Evolutionary conservation across 805 yeast genomes (phyloP).

Genomic region (Cyberlindnera mycetangii): DNA sequence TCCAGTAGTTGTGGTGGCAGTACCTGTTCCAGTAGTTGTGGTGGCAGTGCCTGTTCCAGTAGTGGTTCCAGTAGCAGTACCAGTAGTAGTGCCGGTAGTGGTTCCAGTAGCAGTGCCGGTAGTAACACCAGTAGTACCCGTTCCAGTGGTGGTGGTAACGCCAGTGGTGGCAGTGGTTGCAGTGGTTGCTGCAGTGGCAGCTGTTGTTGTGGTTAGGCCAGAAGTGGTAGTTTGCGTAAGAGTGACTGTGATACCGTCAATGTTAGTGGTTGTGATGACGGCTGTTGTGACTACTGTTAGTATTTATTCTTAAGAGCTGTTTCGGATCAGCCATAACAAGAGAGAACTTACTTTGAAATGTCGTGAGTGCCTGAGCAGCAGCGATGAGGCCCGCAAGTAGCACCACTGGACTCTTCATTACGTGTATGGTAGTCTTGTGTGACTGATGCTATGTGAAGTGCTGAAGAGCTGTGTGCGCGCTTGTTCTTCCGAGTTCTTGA

Average conservation of each 20-base stretch:
- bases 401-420: slow-evolving; percentile 12
- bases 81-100: slow-evolving; percentile 1
- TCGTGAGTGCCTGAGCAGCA: slow-evolving; percentile 11
- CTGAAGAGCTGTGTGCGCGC: background rate
- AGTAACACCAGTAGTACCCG: slow-evolving; percentile 6
- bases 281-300: slow-evolving; percentile 15
- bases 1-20: slow-evolving; percentile 12
- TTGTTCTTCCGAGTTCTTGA: no score
- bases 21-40: slow-evolving; percentile 9
- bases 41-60: slow-evolving; percentile 8
- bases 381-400: slow-evolving; percentile 12
- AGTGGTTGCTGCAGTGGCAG: background rate
- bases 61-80: slow-evolving; percentile 11
- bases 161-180: background rate
- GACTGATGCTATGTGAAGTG: no score
- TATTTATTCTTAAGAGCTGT: slow-evolving; percentile 1
- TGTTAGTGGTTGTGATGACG: slow-evolving; percentile 26
- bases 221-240: slow-evolving; percentile 21
- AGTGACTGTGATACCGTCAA: slow-evolving; percentile 24
- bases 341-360: slow-evolving; percentile 10
- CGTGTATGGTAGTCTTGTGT: no score
- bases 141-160: background rate
- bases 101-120: slow-evolving; percentile 6
- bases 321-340: background rate
- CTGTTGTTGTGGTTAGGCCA: background rate